Conservation (phyloP, 129 eudicot genomes). For the Pulicaria dysenterica region DNA sequence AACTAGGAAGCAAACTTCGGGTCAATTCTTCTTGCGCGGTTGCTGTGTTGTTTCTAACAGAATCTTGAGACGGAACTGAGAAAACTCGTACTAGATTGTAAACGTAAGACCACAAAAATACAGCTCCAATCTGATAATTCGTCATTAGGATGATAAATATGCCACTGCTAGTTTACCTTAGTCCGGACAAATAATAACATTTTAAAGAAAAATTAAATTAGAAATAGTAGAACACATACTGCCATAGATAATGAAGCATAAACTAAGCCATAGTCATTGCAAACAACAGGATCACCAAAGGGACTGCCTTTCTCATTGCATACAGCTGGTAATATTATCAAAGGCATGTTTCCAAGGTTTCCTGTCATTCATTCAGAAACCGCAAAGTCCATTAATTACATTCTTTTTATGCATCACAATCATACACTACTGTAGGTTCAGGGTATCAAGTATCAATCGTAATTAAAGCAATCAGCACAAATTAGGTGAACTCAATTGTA, state of each 20-base stretch:
- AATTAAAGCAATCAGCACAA: too few species aligned
- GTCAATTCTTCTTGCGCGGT: constrained; percentile 19
- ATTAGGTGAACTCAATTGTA: too few species aligned
- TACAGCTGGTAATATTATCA: constrained; percentile 84
- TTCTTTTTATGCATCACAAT: background rate
- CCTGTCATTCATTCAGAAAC: constrained; percentile 44
- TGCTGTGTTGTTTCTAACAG: constrained; percentile 25
- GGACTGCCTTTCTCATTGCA: constrained; percentile 87
- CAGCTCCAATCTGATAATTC: constrained; percentile 65
- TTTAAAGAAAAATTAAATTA: constrained; percentile 2
- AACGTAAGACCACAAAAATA: constrained; percentile 75
- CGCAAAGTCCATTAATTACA: background rate
- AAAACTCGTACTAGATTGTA: constrained; percentile 79
- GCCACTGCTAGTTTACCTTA: too few species aligned
- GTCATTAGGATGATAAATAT: background rate
- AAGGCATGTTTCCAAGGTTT: constrained; percentile 76
- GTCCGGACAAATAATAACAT: background rate
- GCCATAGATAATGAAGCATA: constrained; percentile 95
- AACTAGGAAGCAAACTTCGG: constrained; percentile 43
- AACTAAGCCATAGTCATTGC: constrained; percentile 57
- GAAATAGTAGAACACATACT: constrained; percentile 43
- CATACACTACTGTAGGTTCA: background rate
- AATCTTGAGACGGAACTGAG: constrained; percentile 30
- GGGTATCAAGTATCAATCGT: too few species aligned
- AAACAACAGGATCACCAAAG: constrained; percentile 71